Conservation (phyloP, 1,284 basidiomycete genomes). For the Trametes versicolor region DNA sequence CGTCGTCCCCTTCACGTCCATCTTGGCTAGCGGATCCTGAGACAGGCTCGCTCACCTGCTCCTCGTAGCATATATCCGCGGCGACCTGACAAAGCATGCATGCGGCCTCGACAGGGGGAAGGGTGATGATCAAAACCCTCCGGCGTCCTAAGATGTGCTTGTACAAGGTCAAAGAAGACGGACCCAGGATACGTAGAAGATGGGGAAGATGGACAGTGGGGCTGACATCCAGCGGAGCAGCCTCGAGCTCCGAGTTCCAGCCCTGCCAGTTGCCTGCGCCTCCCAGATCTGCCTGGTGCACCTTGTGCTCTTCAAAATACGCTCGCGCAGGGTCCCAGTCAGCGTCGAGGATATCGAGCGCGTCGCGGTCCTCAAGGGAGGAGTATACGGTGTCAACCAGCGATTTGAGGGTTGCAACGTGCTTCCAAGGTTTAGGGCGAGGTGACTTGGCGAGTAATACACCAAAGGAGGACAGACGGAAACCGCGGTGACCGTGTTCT, state of each 20-base stretch:
- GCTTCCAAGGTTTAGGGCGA: conserved; percentile 76
- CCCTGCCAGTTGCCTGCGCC: conserved; percentile 69
- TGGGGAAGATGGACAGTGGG: conserved; percentile 75
- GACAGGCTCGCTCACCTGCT: conserved; percentile 47
- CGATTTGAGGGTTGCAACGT: conserved; percentile 68
- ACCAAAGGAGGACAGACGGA: conserved; percentile 80
- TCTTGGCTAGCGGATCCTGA: conserved; percentile 32
- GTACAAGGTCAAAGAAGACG: conserved; percentile 78
- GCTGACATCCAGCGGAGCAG: conserved; percentile 48
- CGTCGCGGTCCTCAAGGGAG: conserved; percentile 56
- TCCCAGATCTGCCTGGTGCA: conserved; percentile 55
- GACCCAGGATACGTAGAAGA: conserved; percentile 76
- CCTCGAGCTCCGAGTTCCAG: conserved; percentile 71
- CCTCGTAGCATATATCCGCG: conserved; percentile 75
- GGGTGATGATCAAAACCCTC: conserved; percentile 78
- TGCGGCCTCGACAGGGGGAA: conserved; percentile 80
- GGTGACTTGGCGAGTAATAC: conserved; percentile 71
- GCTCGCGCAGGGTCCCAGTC: conserved; percentile 69
- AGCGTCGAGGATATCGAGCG: conserved; percentile 59
- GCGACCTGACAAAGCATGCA: conserved; percentile 80
- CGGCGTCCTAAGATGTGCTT: conserved; percentile 78
- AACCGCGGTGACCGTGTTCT: conserved; percentile 78
- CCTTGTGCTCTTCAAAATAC: conserved; percentile 73
- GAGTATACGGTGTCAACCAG: conserved; percentile 67
- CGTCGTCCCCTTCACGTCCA: conserved; percentile 27